Base-by-base conservation (phyloP, 805 yeast genomes). In the Osmozyma mogii region DNA sequence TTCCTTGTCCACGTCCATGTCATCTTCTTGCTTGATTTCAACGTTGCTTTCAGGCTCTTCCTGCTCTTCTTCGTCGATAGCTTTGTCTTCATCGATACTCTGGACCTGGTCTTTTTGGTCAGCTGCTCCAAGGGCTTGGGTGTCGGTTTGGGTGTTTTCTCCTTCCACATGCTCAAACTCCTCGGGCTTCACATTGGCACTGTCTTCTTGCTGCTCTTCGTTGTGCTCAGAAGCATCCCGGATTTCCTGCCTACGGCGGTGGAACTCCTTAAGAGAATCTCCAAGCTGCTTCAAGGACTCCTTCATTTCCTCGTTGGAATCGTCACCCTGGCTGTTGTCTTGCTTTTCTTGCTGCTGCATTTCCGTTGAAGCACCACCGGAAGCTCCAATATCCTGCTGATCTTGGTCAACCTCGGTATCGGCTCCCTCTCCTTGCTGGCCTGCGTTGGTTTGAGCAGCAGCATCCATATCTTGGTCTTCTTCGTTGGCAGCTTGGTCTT, bases 51-150 rank as follows among this genome's bases (percentile, higher is more conserved):
- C 61, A 11, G 48, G 44, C 9, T 52, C 49, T 6, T 35, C 32
- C 9, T 52, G 56, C n/a, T 48, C 52, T 9, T 54, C 58, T 9
- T 55, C 94, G 32, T 84, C 92, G 41, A 84, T 79, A 1, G 89
- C 92, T 69, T 69, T 75, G 6, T 80, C 82, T 33, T 84, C 87
- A 49, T 87, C 79, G 35, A 88, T 70, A 1, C 78, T 52, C 49
- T 84, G 92, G 10, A 72, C 61, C 46, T 82, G 87, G 26, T 87
- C 95, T 45, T 77, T 71, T 31, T 35, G 36, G 36, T 75, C 74
- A 5, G 96, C 94, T 25, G 88, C 78, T 14, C 97, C 97, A 29
- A 92, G 59, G 1, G 97, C 98, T 54, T 92, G 97, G 0, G 95
- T 84, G 28, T 84, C 88, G 32, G 61, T 66, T 17, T 79, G 76